These are phyloP conservation scores for Quercus glauca DNA, from an alignment of 306 rosid genomes.

Conservation along the genomic window DNA sequence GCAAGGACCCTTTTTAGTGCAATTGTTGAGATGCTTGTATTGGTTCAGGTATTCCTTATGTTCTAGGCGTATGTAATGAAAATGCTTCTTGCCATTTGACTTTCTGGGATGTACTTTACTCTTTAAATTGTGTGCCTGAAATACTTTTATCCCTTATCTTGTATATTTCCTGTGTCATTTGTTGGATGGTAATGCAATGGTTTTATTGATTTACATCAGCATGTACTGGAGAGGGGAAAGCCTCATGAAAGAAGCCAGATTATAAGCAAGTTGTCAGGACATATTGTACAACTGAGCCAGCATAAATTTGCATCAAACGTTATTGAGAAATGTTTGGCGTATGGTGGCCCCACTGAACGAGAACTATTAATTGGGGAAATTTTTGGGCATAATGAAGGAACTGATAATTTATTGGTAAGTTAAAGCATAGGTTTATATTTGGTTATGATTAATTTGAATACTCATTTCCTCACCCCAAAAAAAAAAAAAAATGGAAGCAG, in stretches of 20 bases:
- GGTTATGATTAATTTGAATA: not conserved
- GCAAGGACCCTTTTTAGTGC: no score
- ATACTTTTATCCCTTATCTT: not conserved
- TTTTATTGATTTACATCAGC: slow-evolving; percentile 41
- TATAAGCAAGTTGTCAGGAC: slow-evolving; percentile 60
- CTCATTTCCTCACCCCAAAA: not conserved
- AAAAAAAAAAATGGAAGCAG: not conserved
- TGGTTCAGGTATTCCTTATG: not conserved
- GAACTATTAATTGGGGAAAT: slow-evolving; percentile 35
- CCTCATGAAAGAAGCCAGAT: slow-evolving; percentile 68
- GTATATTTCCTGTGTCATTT: slow-evolving; percentile 10
- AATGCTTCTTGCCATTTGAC: not conserved
- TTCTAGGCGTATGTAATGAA: not conserved
- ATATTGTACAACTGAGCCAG: slow-evolving; percentile 61
- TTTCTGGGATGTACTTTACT: not conserved
- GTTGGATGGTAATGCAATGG: slow-evolving; percentile 3
- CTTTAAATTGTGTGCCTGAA: not conserved
- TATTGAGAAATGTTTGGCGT: slow-evolving; percentile 45
- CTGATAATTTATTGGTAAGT: slow-evolving; percentile 44
- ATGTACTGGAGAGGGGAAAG: slow-evolving; percentile 77
- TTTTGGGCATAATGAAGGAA: slow-evolving; percentile 38
- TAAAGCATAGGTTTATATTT: not conserved
- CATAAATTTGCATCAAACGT: slow-evolving; percentile 56
- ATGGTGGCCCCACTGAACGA: slow-evolving; percentile 31
- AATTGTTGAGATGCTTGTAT: not conserved